These are phyloP conservation scores for Biscogniauxia sp. DNA, from an alignment of 2,329 filamentous ascomycete species.

Conservation along the genomic window DNA sequence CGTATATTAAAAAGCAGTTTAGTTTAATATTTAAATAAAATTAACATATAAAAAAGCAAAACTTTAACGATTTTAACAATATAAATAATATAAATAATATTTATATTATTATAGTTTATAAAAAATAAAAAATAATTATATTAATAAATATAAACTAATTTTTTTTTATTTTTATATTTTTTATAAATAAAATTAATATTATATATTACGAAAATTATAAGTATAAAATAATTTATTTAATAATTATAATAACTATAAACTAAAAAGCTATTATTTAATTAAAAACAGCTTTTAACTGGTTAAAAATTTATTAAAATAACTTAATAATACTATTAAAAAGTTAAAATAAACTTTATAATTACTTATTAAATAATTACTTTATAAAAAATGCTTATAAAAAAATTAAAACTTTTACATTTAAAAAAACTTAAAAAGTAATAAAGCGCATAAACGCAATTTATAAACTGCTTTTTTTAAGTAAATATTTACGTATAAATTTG, in stretches of 20 bases:
- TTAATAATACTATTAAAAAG: background rate
- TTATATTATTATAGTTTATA: slow-evolving; percentile 1
- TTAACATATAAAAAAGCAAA: background rate
- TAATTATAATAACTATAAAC: background rate
- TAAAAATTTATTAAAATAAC: slow-evolving; percentile 1
- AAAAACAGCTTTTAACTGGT: background rate
- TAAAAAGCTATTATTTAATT: background rate
- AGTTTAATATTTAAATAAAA: background rate
- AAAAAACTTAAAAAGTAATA: background rate
- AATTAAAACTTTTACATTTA: background rate
- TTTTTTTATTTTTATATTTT: background rate
- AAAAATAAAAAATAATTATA: background rate
- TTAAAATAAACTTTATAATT: background rate
- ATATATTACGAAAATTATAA: background rate
- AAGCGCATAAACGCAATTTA: background rate
- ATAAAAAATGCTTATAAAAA: background rate
- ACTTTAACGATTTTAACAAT: background rate
- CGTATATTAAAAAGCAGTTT: background rate
- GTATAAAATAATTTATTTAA: background rate
- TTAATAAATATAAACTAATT: background rate
- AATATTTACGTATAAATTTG: background rate
- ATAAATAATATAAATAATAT: background rate
- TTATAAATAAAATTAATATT: background rate
- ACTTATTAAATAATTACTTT: background rate
- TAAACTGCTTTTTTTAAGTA: background rate